A percentile compares a stretch with the other conserved stretches of the same genome.
Evolutionary conservation across 805 yeast genomes (phyloP).

Genomic region (Brettanomyces anomalus): DNA sequence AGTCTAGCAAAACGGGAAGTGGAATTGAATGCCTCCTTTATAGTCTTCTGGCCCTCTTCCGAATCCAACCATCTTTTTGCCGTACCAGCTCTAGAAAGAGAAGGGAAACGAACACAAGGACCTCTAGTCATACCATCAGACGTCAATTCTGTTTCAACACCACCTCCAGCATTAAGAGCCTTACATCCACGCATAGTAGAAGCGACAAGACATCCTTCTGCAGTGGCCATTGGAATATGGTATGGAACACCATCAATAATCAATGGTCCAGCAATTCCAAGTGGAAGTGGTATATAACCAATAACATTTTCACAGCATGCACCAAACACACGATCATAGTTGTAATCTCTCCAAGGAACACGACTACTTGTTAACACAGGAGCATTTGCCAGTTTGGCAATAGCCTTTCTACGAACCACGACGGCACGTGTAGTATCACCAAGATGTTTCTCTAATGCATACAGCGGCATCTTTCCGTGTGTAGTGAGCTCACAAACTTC

Average conservation of each 20-base stretch:
- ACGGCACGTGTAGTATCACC: conserved; percentile 91
- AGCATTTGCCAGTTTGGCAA: conserved; percentile 73
- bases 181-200: conserved; percentile 99
- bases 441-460: conserved; percentile 89
- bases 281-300: conserved; percentile 93
- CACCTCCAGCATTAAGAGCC: conserved; percentile 96
- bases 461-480: conserved; percentile 76
- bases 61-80: conserved; percentile 95
- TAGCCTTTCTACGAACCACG: conserved; percentile 83
- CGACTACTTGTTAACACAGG: conserved; percentile 64
- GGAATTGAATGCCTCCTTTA: conserved; percentile 88
- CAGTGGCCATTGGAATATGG: conserved; percentile 98
- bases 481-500: conserved; percentile 68
- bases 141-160: conserved; percentile 84
- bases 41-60: conserved; percentile 76
- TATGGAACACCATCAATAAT: conserved; percentile 80
- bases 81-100: conserved; percentile 81
- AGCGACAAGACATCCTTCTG: conserved; percentile 98
- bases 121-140: conserved; percentile 99
- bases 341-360: conserved; percentile 77
- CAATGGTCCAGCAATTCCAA: conserved; percentile 97
- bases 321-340: conserved; percentile 93
- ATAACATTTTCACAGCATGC: conserved; percentile 99
- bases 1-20: conserved; percentile 96
- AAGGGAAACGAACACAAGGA: conserved; percentile 88